A percentile compares a stretch with the other conserved stretches of the same genome.
Conservation (phyloP, 768 basidiomycete genomes). For the Gymnopilus dilepis region DNA sequence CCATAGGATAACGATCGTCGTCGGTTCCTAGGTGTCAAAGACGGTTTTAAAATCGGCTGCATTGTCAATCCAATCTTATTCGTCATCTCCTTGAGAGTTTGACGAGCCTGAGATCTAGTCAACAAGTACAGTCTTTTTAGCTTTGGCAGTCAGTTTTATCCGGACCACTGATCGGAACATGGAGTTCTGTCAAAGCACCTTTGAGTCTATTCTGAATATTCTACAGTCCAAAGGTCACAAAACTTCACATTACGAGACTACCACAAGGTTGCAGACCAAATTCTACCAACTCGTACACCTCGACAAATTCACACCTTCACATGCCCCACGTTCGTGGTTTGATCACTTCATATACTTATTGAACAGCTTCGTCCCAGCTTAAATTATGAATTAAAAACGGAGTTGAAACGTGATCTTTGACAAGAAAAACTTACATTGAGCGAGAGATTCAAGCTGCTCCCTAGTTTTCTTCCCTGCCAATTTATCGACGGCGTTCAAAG, state of each 20-base stretch:
- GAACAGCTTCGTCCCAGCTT: conserved; percentile 51
- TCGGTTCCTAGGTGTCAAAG: conserved; percentile 4
- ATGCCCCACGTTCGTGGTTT: conserved; percentile 4
- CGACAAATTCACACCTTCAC: neutral
- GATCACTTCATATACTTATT: conserved; percentile 48
- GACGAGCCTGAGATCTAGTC: neutral
- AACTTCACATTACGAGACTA: neutral
- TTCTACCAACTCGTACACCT: neutral
- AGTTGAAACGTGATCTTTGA: neutral
- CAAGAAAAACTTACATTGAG: conserved; percentile 50
- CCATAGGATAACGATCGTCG: neutral
- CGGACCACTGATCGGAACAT: conserved; percentile 1
- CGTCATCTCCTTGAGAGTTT: neutral
- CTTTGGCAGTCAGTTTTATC: neutral
- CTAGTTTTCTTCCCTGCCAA: conserved; percentile 58
- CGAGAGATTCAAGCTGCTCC: conserved; percentile 54
- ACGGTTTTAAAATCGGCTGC: conserved; percentile 3
- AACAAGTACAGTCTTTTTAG: neutral
- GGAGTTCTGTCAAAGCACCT: neutral
- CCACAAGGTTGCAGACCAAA: neutral
- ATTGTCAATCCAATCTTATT: neutral
- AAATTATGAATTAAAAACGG: conserved; percentile 12
- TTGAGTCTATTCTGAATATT: neutral
- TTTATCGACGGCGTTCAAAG: conserved; percentile 57
- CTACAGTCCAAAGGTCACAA: neutral